Conservation (phyloP, 345 rosid species). For the Theobroma cacao region DNA sequence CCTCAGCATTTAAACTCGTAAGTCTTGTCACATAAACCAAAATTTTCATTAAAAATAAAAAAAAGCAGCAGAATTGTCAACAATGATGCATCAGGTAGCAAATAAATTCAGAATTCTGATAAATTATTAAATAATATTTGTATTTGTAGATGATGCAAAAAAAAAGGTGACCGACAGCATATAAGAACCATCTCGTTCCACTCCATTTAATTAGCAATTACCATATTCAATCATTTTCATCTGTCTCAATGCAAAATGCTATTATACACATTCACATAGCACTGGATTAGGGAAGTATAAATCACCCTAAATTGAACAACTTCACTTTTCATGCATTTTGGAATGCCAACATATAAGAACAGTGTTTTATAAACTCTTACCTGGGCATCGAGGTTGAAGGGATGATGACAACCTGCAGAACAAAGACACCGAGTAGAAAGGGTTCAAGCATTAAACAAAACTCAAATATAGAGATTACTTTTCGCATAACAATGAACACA, state of each 20-base stretch:
- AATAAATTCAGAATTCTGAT: background rate
- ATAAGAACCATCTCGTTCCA: background rate
- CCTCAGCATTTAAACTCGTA: background rate
- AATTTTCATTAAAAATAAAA: background rate
- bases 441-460: background rate
- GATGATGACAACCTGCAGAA: conserved; percentile 67
- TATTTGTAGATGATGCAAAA: background rate
- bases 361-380: conserved; percentile 33
- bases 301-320: background rate
- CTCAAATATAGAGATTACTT: background rate
- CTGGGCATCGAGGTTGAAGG: conserved; percentile 92
- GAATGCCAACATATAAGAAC: background rate
- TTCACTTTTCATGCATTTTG: background rate
- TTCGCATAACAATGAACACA: background rate
- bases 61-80: background rate
- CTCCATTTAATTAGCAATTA: background rate
- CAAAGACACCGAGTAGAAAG: conserved; percentile 1
- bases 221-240: background rate
- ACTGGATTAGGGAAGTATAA: background rate
- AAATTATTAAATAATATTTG: background rate
- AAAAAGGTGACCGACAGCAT: background rate
- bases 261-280: background rate
- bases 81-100: background rate
- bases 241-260: background rate
- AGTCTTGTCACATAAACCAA: background rate